Base-by-base conservation (phyloP, 1,284 basidiomycete species). In the Naganishia cerealis region DNA sequence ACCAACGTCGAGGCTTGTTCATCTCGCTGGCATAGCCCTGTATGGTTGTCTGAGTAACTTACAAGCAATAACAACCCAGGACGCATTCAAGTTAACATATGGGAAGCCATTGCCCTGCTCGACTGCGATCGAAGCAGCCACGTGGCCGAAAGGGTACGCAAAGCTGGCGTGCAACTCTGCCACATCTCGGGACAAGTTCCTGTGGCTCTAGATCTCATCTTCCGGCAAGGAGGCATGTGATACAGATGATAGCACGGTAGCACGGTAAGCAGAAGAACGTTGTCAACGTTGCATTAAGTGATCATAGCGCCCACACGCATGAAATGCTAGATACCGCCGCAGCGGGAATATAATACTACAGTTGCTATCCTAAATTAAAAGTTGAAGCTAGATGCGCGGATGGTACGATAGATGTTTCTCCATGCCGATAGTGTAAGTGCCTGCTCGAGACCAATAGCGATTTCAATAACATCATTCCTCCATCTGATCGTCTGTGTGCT, bases 401-500 rank as follows among this genome's bases (percentile, higher is more conserved):
- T 21, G 46, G n/a, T 21, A 48, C 46, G 42, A 15, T 46, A 6
- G 6, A 46, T n/a, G 7, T 46, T 18, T 46, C 7, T 18, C 43
- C 16, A 7, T 46, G n/a, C 43, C 15, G n/a, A 46, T 7, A 46
- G 43, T 18, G 16, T 46, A 15, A 46, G 2, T 7, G 16, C 29
- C 29, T 33, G 29, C 29, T 33, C 29, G 29, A 18, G 43, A 46
- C 18, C 43, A 46, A 46, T 3, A 33, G 29, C 43, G n/a, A 24
- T 21, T 5, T 26, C 39, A 24, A 38, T 36, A 9, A 4, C 18
- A 40, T 63, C 61, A 63, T 1, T 63, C 61, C 50, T 63, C 61
- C 50, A 63, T 53, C 38, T 53, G 61, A 39, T 63, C 61, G 40
- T 63, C 61, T 50, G 61, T 63, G 13, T 50, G 53, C 24, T 63